Conservation (phyloP, 768 basidiomycete genomes). For the Serendipita sp. region DNA sequence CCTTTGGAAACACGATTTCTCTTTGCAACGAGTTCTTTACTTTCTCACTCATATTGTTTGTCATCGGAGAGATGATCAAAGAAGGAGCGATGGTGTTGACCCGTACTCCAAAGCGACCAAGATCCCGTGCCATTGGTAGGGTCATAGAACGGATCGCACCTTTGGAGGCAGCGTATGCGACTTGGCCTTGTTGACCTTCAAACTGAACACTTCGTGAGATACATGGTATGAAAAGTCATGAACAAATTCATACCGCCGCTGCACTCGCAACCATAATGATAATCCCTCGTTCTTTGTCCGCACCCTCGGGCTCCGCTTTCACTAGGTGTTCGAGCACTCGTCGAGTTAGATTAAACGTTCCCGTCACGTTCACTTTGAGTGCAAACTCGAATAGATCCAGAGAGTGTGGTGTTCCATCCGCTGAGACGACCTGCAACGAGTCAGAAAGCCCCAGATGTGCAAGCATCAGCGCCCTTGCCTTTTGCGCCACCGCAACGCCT, state of each 20-base stretch:
- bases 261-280: conserved; percentile 42
- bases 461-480: conserved; percentile 14
- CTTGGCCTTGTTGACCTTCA: conserved; percentile 42
- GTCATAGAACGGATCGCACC: conserved; percentile 43
- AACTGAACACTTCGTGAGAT: conserved; percentile 22
- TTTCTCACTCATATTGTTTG: conserved; percentile 18
- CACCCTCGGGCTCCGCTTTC: conserved; percentile 27
- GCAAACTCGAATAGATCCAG: conserved; percentile 38
- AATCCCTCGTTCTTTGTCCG: conserved; percentile 41
- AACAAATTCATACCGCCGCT: conserved; percentile 26
- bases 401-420: conserved; percentile 31
- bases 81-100: conserved; percentile 44
- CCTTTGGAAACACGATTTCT: conserved; percentile 21
- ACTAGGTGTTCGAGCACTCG: conserved; percentile 36
- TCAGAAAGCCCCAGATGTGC: background rate
- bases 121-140: conserved; percentile 44
- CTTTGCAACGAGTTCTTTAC: conserved; percentile 12
- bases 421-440: conserved; percentile 30
- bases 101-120: conserved; percentile 35
- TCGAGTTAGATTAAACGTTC: conserved; percentile 44
- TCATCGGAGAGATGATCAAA: conserved; percentile 32
- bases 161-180: conserved; percentile 41
- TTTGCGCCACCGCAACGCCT: conserved; percentile 29
- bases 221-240: background rate
- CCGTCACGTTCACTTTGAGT: conserved; percentile 37